phyloP scores from a whole-genome alignment of 176 grass and related monocot species.

The Triticum monococcum region DNA sequence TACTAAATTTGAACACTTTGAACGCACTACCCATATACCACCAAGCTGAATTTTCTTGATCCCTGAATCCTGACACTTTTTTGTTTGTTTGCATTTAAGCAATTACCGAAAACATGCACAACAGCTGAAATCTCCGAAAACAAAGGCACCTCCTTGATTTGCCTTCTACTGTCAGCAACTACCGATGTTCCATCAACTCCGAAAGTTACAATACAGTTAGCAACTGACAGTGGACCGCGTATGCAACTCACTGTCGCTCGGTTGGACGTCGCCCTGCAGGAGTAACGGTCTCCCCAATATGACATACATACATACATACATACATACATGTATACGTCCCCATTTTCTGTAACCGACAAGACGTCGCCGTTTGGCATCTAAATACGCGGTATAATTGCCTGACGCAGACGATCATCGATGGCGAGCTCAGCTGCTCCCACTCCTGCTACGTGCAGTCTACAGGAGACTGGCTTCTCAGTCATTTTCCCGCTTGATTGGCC shows the following conservation, averaged over 20 bases:
- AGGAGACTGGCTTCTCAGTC: neutral
- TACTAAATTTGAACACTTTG: neutral
- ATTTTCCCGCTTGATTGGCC: neutral
- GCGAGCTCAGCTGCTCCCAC: neutral
- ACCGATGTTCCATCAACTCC: neutral
- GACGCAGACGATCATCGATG: neutral
- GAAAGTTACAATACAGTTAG: neutral
- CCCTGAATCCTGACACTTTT: neutral
- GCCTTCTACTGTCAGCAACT: too few species aligned
- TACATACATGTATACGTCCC: neutral
- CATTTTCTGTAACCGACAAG: neutral
- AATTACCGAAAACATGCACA: neutral
- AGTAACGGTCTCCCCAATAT: neutral
- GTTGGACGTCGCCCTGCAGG: neutral
- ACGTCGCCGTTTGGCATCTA: neutral
- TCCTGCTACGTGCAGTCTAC: neutral
- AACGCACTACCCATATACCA: neutral
- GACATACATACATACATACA: neutral
- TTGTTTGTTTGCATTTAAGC: too few species aligned
- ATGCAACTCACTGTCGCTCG: neutral
- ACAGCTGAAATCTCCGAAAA: neutral
- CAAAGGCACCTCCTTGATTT: too few species aligned
- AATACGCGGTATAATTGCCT: neutral
- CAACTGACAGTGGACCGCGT: neutral
- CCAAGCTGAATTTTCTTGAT: neutral